Evolutionary conservation across 2,329 filamentous ascomycete species (phyloP).

Genomic region (Cytospora leucostoma): DNA sequence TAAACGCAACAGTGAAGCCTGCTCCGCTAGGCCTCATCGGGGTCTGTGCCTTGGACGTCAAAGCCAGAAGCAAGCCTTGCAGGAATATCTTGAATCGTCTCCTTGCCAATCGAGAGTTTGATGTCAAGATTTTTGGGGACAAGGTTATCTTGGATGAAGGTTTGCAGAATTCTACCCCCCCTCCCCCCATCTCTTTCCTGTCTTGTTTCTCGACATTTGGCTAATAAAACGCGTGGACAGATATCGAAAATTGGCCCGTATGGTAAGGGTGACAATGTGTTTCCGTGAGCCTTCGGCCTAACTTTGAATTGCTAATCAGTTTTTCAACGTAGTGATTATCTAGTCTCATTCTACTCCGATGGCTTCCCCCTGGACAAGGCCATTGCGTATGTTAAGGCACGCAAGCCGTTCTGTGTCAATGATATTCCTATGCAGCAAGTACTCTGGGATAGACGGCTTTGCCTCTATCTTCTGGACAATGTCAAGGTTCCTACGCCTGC

Average conservation of each 20-base stretch:
- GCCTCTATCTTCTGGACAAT: constrained; percentile 82
- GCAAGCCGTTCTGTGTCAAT: constrained; percentile 96
- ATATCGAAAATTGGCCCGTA: constrained; percentile 92
- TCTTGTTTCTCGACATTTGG: neutral
- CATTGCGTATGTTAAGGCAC: constrained; percentile 88
- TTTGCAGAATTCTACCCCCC: constrained; percentile 35
- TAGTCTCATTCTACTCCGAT: constrained; percentile 98
- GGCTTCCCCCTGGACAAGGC: constrained; percentile 97
- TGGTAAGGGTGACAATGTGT: constrained; percentile 55
- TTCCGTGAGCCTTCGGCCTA: neutral
- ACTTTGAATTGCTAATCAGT: constrained; percentile 30
- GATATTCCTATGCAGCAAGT: constrained; percentile 97
- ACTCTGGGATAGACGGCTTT: constrained; percentile 91
- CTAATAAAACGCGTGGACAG: constrained; percentile 42
- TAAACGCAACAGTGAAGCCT: constrained; percentile 48
- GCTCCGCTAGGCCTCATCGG: constrained; percentile 73
- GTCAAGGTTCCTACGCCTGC: constrained; percentile 88
- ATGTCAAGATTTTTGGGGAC: constrained; percentile 96
- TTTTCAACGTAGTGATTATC: constrained; percentile 65
- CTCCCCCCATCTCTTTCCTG: neutral
- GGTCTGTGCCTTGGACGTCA: constrained; percentile 92
- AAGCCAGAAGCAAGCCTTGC: constrained; percentile 95
- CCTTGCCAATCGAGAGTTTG: constrained; percentile 88
- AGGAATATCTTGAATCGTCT: constrained; percentile 93
- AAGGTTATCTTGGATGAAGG: constrained; percentile 97